Conservation (phyloP, 306 rosid genomes). For the Medicago lupulina region DNA sequence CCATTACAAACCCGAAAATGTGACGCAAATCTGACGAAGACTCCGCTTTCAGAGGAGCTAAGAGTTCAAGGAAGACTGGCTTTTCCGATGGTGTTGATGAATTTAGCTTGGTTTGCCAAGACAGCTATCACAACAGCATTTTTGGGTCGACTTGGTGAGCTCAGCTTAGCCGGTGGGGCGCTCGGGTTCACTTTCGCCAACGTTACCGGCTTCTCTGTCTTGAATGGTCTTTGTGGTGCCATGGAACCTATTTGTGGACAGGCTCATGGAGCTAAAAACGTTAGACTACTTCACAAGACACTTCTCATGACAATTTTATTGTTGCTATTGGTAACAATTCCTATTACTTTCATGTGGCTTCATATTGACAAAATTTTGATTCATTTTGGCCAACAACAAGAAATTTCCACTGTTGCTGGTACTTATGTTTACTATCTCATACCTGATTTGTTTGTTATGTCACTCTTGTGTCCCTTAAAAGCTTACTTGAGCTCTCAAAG, state of each 20-base stretch:
- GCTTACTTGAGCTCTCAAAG: constrained; percentile 80
- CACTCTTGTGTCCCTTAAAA: constrained; percentile 79
- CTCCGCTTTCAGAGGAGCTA: constrained; percentile 67
- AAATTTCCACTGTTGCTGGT: constrained; percentile 62
- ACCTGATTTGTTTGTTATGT: constrained; percentile 70
- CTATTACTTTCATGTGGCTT: constrained; percentile 85
- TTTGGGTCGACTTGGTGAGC: constrained; percentile 77
- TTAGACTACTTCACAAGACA: constrained; percentile 79
- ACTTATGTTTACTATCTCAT: constrained; percentile 63
- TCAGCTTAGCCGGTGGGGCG: constrained; percentile 75
- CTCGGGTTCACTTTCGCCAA: constrained; percentile 92
- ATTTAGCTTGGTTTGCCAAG: constrained; percentile 82
- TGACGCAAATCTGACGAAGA: constrained; percentile 32
- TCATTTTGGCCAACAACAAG: constrained; percentile 73
- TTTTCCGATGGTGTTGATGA: constrained; percentile 79
- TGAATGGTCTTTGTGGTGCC: constrained; percentile 79
- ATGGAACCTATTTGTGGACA: constrained; percentile 98
- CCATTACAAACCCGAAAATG: constrained; percentile 40
- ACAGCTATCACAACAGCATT: constrained; percentile 81
- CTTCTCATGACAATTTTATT: constrained; percentile 73
- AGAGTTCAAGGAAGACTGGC: constrained; percentile 62
- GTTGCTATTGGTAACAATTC: constrained; percentile 61
- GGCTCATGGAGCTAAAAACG: constrained; percentile 82
- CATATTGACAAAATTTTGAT: constrained; percentile 71
- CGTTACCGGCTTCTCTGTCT: constrained; percentile 87